These are phyloP conservation scores for Silene uniflora DNA, from an alignment of 148 eudicot genomes.

Conservation along the genomic window DNA sequence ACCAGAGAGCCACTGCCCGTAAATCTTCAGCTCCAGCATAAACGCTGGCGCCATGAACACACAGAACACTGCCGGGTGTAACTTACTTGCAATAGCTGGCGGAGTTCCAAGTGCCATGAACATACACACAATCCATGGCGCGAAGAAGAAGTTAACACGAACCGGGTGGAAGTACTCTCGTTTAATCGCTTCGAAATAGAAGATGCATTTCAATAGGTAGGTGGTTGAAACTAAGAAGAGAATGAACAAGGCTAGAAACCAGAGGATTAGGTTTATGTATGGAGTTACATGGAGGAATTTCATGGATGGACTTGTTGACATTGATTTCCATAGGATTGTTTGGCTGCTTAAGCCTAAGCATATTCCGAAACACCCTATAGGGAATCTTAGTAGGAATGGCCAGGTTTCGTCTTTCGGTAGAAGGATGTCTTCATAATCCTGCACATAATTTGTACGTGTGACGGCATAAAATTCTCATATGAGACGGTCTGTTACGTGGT, in stretches of 20 bases:
- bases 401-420: conserved; percentile 83
- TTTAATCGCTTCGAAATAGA: conserved; percentile 84
- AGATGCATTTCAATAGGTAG: conserved; percentile 58
- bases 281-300: conserved; percentile 63
- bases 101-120: conserved; percentile 78
- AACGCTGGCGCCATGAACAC: conserved; percentile 61
- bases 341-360: conserved; percentile 94
- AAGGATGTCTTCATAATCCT: conserved; percentile 89
- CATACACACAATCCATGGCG: conserved; percentile 91
- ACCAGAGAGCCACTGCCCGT: conserved; percentile 98
- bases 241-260: conserved; percentile 55
- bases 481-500: background rate
- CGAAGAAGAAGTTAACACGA: conserved; percentile 92
- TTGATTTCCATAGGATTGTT: conserved; percentile 77
- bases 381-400: conserved; percentile 95
- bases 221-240: conserved; percentile 47
- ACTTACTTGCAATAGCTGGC: conserved; percentile 29
- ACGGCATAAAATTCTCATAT: background rate
- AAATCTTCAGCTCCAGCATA: conserved; percentile 81
- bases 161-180: conserved; percentile 94
- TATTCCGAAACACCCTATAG: conserved; percentile 81
- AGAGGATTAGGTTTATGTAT: conserved; percentile 61
- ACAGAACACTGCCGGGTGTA: conserved; percentile 68
- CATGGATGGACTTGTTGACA: conserved; percentile 56
- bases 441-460: conserved; percentile 11